Conservation (phyloP, 441 rosid species). For the Kokia cookei region DNA sequence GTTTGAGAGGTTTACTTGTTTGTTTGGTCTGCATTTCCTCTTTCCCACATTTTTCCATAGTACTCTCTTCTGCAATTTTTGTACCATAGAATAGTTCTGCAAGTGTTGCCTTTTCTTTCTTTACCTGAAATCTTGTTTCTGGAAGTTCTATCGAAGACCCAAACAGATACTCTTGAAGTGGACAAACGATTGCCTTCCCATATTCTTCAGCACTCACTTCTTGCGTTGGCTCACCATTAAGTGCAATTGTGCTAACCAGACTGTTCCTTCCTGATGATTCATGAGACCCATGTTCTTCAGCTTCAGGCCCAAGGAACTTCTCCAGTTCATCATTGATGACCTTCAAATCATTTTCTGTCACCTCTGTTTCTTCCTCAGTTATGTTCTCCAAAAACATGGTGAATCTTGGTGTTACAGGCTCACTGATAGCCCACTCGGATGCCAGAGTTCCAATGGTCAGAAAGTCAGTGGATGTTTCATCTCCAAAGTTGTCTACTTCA, state of each 20-base stretch:
- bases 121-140: constrained; percentile 37
- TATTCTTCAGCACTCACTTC: constrained; percentile 34
- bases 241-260: constrained; percentile 50
- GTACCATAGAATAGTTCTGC: constrained; percentile 58
- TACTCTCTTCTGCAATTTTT: constrained; percentile 34
- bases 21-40: constrained; percentile 35
- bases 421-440: constrained; percentile 38
- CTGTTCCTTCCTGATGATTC: constrained; percentile 68
- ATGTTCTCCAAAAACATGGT: constrained; percentile 40
- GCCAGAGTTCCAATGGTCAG: constrained; percentile 90
- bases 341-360: constrained; percentile 59
- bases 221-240: constrained; percentile 43
- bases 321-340: constrained; percentile 54
- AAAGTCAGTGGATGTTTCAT: constrained; percentile 48
- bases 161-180: constrained; percentile 85
- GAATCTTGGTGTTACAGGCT: constrained; percentile 70
- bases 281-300: constrained; percentile 50
- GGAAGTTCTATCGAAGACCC: constrained; percentile 56
- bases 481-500: constrained; percentile 22
- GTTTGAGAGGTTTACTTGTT: constrained; percentile 46
- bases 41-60: constrained; percentile 27
- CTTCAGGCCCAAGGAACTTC: constrained; percentile 77
- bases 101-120: constrained; percentile 63
- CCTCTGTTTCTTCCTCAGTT: constrained; percentile 33
- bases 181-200: constrained; percentile 39